Conservation (phyloP, 2,329 filamentous ascomycete species). For the Monosporascus sp. region DNA sequence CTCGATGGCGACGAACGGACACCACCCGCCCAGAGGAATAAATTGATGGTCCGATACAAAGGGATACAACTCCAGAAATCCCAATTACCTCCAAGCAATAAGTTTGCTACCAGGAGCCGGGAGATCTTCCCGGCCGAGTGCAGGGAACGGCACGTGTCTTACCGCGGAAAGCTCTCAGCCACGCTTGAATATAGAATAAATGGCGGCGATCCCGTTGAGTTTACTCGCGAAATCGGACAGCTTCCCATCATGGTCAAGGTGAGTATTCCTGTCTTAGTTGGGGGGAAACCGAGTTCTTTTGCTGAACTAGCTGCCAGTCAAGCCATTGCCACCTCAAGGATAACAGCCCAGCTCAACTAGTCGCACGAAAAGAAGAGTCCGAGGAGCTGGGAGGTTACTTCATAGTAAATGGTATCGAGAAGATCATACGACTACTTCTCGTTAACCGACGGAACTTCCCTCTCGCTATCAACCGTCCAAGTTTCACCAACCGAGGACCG, state of each 20-base stretch:
- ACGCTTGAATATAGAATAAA: conserved; percentile 85
- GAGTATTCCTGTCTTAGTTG: conserved; percentile 25
- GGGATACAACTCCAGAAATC: conserved; percentile 80
- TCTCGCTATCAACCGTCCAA: conserved; percentile 86
- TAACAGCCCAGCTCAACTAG: conserved; percentile 74
- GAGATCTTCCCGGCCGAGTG: conserved; percentile 90
- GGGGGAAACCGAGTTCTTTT: background rate
- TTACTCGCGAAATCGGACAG: conserved; percentile 78
- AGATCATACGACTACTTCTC: conserved; percentile 87
- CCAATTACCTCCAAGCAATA: conserved; percentile 73
- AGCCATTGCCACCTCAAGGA: conserved; percentile 87
- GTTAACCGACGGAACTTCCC: conserved; percentile 90
- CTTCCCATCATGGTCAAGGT: conserved; percentile 92
- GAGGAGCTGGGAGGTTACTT: conserved; percentile 97
- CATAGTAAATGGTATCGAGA: conserved; percentile 95
- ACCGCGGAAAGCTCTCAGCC: conserved; percentile 79
- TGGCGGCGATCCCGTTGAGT: conserved; percentile 76
- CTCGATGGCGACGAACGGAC: conserved; percentile 73
- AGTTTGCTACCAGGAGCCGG: conserved; percentile 69
- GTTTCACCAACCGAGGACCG: conserved; percentile 80
- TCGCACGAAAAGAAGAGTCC: conserved; percentile 86
- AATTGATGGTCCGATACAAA: conserved; percentile 70
- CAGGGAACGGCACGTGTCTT: conserved; percentile 87
- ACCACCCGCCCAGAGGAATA: conserved; percentile 60
- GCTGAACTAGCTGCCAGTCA: conserved; percentile 47